Conservation (phyloP, 2,329 filamentous ascomycete genomes). For the Hirsutella rhossiliensis region DNA sequence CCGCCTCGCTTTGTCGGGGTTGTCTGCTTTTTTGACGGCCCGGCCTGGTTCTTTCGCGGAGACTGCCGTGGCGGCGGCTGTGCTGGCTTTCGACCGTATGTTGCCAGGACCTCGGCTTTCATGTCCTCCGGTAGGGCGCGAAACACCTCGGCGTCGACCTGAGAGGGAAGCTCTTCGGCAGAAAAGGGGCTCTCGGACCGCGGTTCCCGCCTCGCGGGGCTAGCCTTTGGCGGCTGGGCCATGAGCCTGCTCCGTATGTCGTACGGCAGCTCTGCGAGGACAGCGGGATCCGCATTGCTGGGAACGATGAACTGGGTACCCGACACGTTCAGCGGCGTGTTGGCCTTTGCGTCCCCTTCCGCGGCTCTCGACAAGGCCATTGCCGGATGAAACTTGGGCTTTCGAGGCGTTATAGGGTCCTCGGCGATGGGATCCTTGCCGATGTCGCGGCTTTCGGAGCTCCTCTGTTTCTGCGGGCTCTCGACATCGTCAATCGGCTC, state of each 20-base stretch:
- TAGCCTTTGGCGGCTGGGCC: conserved; percentile 33
- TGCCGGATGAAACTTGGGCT: conserved; percentile 40
- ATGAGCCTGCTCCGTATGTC: conserved; percentile 72
- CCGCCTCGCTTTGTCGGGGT: conserved; percentile 56
- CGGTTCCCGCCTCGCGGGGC: conserved; percentile 9
- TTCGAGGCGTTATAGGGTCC: conserved; percentile 40
- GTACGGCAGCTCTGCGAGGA: conserved; percentile 69
- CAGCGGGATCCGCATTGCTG: conserved; percentile 65
- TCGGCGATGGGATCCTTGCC: conserved; percentile 42
- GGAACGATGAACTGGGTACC: conserved; percentile 92
- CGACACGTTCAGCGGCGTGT: conserved; percentile 60
- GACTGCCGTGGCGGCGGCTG: conserved; percentile 33
- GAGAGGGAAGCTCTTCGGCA: conserved; percentile 47
- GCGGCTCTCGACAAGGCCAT: conserved; percentile 37
- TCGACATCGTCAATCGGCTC: conserved; percentile 40
- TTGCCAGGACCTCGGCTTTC: conserved; percentile 67
- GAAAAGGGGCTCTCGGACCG: conserved; percentile 28
- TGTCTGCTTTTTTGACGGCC: conserved; percentile 37
- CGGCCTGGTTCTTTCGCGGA: conserved; percentile 41
- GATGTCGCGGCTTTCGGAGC: conserved; percentile 15
- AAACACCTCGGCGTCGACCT: conserved; percentile 77
- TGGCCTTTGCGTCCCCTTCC: conserved; percentile 41
- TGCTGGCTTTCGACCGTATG: conserved; percentile 40
- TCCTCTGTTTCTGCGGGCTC: conserved; percentile 21
- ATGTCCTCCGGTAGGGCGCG: conserved; percentile 75